Percentiles rank a stretch among this genome's conserved stretches.
These are phyloP conservation scores for Rhodotorula kratochvilovae DNA, from an alignment of 768 basidiomycete species.

Conservation along the genomic window DNA sequence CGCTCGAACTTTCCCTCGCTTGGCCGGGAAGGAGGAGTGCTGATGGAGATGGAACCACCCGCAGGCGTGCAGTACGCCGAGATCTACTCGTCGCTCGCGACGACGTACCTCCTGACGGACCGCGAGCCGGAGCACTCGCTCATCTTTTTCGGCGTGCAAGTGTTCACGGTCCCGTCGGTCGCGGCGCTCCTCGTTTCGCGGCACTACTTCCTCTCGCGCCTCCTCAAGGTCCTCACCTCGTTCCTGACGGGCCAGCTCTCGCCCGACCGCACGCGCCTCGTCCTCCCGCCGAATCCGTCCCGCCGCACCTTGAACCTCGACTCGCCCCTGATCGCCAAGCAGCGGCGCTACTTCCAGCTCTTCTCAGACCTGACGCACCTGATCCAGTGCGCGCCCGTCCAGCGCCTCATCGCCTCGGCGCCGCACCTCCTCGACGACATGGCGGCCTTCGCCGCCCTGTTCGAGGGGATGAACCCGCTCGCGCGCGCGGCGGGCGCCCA, in stretches of 20 bases:
- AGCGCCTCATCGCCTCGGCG: constrained; percentile 67
- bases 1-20: not conserved
- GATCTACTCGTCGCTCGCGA: constrained; percentile 73
- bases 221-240: constrained; percentile 60
- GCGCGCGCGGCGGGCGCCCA: constrained; percentile 74
- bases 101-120: constrained; percentile 85
- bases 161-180: constrained; percentile 86
- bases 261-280: constrained; percentile 50
- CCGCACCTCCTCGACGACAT: constrained; percentile 66
- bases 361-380: constrained; percentile 69
- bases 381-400: constrained; percentile 59
- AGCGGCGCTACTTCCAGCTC: constrained; percentile 77
- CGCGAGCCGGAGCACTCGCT: constrained; percentile 92
- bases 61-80: constrained; percentile 32
- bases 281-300: constrained; percentile 69
- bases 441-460: constrained; percentile 73
- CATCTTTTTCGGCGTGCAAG: constrained; percentile 84
- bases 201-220: constrained; percentile 66
- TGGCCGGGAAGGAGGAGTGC: too few relatives aligned
- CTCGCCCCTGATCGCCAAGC: not conserved
- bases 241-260: constrained; percentile 80
- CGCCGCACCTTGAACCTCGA: constrained; percentile 50
- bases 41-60: too few relatives aligned
- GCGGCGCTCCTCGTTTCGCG: constrained; percentile 70
- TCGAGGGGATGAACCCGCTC: constrained; percentile 90